Evolutionary conservation across 2,329 filamentous ascomycete genomes (phyloP).

Genomic region (Alternaria conjuncta): DNA sequence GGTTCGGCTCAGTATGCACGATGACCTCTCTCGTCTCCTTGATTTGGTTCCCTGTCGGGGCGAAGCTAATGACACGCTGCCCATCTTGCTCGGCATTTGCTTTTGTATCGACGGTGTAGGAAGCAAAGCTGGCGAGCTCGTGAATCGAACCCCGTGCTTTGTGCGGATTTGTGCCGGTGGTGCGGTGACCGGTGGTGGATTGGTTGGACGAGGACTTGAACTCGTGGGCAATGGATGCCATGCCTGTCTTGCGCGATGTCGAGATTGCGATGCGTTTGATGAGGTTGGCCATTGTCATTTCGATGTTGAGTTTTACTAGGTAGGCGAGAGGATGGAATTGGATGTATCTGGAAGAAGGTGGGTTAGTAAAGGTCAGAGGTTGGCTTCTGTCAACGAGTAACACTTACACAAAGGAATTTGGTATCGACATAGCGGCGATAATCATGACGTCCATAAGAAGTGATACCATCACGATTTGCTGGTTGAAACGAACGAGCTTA

Average conservation of each 20-base stretch:
- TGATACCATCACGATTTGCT: conserved; percentile 58
- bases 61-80: conserved; percentile 27
- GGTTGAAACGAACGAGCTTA: conserved; percentile 58
- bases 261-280: conserved; percentile 51
- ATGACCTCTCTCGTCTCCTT: conserved; percentile 40
- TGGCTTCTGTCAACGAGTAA: background rate
- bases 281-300: conserved; percentile 61
- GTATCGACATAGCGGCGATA: conserved; percentile 56
- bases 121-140: conserved; percentile 34
- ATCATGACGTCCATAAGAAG: conserved; percentile 59
- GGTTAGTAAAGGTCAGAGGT: background rate
- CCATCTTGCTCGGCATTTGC: background rate
- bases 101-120: conserved; percentile 23
- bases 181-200: conserved; percentile 23
- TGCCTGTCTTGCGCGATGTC: conserved; percentile 35
- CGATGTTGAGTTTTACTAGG: conserved; percentile 59
- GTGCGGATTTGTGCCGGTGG: background rate
- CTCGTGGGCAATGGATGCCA: conserved; percentile 35
- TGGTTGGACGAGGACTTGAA: conserved; percentile 38
- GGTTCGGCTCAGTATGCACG: conserved; percentile 33
- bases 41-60: conserved; percentile 36
- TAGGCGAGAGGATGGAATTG: conserved; percentile 60
- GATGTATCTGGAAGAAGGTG: conserved; percentile 47
- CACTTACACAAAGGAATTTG: conserved; percentile 53
- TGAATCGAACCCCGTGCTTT: conserved; percentile 24